A percentile compares a stretch with the other conserved stretches of the same genome.
Conservation (phyloP, 2,329 filamentous ascomycete species). For the Coniochaeta sp. region DNA sequence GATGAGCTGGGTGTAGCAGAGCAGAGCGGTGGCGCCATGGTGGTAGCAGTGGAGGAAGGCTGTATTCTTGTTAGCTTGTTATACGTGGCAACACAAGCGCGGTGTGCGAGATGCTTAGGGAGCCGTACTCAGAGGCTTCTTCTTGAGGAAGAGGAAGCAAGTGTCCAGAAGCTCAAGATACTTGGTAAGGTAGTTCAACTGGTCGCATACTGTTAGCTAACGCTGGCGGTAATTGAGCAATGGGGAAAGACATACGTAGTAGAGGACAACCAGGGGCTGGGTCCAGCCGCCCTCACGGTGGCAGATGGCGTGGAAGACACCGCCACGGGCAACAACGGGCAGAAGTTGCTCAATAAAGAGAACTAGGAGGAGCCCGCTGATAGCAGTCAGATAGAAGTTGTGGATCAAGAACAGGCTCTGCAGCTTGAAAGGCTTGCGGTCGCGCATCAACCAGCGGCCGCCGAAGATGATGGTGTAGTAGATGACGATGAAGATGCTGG, state of each 20-base stretch:
- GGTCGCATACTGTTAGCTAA: conserved; percentile 7
- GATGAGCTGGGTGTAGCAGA: conserved; percentile 96
- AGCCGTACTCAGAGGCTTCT: conserved; percentile 82
- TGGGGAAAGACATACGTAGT: conserved; percentile 67
- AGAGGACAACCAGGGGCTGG: conserved; percentile 83
- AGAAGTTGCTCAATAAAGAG: conserved; percentile 90
- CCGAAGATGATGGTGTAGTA: conserved; percentile 96
- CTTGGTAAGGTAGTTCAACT: conserved; percentile 98
- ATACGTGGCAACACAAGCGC: background rate
- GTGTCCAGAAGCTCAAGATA: conserved; percentile 95
- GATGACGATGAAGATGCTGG: conserved; percentile 69
- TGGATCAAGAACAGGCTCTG: conserved; percentile 89
- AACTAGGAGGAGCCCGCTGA: conserved; percentile 72
- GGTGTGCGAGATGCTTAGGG: background rate
- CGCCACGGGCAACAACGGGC: conserved; percentile 71
- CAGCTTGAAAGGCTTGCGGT: conserved; percentile 76
- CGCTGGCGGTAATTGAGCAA: background rate
- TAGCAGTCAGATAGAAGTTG: conserved; percentile 87
- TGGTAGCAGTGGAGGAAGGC: conserved; percentile 99
- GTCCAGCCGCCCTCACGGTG: conserved; percentile 81
- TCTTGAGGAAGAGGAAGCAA: conserved; percentile 96
- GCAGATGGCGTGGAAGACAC: conserved; percentile 88
- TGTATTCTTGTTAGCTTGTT: conserved; percentile 20
- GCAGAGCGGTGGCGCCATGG: conserved; percentile 90
- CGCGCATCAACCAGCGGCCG: conserved; percentile 86